Percentiles rank a stretch among this genome's conserved stretches.
These are phyloP conservation scores for Coelastrella sp. DNA, from an alignment of 139 green algal species.

Conservation along the genomic window DNA sequence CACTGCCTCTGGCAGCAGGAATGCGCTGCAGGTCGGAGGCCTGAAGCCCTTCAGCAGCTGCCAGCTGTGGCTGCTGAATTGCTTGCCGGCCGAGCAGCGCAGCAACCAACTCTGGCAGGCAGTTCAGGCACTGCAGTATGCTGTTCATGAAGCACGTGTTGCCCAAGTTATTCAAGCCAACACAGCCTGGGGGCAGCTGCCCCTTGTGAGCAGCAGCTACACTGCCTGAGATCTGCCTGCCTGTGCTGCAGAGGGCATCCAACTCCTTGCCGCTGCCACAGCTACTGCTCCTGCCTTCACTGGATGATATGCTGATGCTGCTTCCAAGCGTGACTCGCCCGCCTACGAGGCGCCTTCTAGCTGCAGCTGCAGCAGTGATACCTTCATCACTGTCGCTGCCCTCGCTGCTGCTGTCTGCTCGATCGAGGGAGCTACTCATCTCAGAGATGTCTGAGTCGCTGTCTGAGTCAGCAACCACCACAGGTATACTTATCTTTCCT, in stretches of 20 bases:
- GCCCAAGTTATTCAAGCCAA: conserved; percentile 85
- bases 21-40: background rate
- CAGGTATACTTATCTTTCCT: background rate
- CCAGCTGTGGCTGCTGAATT: background rate
- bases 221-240: background rate
- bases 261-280: conserved; percentile 23
- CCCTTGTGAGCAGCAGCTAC: background rate
- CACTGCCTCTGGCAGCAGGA: background rate
- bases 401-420: conserved; percentile 25
- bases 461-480: background rate
- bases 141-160: conserved; percentile 93
- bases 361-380: background rate
- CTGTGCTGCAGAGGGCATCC: conserved; percentile 5
- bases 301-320: conserved; percentile 12
- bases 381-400: conserved; percentile 7
- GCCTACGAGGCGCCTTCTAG: background rate
- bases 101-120: conserved; percentile 63
- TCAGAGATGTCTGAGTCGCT: conserved; percentile 28
- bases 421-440: conserved; percentile 4
- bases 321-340: background rate
- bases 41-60: background rate
- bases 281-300: conserved; percentile 34
- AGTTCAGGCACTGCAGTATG: conserved; percentile 76
- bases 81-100: conserved; percentile 4
- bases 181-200: conserved; percentile 46